Percentiles rank a stretch among this genome's conserved stretches.
These are phyloP conservation scores for Fusarium sp. DNA, from an alignment of 2,329 filamentous ascomycete genomes.

Conservation along the genomic window DNA sequence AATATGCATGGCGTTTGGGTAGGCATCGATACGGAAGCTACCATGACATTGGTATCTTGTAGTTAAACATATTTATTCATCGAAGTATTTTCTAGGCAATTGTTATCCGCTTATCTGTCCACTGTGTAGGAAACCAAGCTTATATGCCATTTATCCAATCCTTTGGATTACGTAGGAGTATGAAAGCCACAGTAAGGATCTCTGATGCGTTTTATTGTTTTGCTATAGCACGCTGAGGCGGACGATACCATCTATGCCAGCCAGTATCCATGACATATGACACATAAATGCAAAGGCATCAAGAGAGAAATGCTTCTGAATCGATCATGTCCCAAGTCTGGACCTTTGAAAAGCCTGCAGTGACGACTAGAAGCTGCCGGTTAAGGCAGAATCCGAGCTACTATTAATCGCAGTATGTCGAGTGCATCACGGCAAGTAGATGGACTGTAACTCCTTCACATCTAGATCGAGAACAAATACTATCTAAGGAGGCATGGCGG, in stretches of 20 bases:
- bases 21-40: conserved; percentile 3
- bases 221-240: not conserved
- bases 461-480: not conserved
- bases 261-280: too few species aligned
- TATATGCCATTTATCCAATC: not conserved
- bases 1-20: conserved; percentile 32
- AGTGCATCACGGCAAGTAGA: not conserved
- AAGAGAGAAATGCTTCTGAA: too few species aligned
- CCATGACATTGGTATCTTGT: conserved; percentile 8
- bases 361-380: too few species aligned
- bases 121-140: not conserved
- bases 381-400: too few species aligned
- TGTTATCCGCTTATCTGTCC: not conserved
- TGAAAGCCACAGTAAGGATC: not conserved
- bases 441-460: not conserved
- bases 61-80: not conserved
- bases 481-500: not conserved
- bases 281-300: too few species aligned
- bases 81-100: not conserved
- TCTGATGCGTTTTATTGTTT: not conserved
- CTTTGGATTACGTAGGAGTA: not conserved
- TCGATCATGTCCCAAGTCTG: too few species aligned
- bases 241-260: too few species aligned
- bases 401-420: too few species aligned
- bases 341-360: too few species aligned